Evolutionary conservation across 148 eudicot species (phyloP), one percentile per base, ranked within the genome.

Genomic region (Oxyria digyna): DNA sequence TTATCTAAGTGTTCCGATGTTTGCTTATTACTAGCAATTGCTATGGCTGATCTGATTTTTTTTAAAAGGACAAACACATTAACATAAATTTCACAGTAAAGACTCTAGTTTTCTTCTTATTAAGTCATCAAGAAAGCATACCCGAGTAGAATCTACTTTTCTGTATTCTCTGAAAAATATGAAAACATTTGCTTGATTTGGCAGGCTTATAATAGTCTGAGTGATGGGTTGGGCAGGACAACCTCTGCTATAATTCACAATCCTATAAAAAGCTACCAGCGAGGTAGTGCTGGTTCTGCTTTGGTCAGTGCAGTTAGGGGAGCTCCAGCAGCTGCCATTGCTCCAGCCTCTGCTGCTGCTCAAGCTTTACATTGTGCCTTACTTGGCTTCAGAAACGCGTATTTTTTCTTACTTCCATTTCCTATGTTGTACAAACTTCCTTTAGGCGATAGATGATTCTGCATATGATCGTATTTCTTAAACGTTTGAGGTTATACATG

Each of bases 341-440:
- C 92, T 69, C 98, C 98, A 49, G 98, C 87, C 75, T 83, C 97
- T 77, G 97, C 95, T 78, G 82, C 96, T 78, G 98, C 89, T 69
- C 87, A 91, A 76, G 98, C 98, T 71, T 23, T 84, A 45, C 96
- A 80, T 75, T 85, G 80, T 76, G 92, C 92, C 74, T 81, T 94
- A 80, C 85, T 90, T 83, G 97, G 98, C 69, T 83, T 94, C 55
- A 88, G 97, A 73, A 94, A 94, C 74, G 86, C 95, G 98, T 93
- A 24, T 21, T 50, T 26, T 24, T 48, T 71, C 65, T 10, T 40
- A 62, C 33, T 54, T 7, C 66, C 40, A 18, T 48, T 55, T 32
- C 43, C 64, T 63, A 20, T 20, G 21, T 9, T 65, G 68, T 37
- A 38, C 15, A 18, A 17, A 59, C 42, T 40, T 42, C 42, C 64